Conservation (phyloP, 495 filamentous ascomycete species). For the Evernia prunastri region DNA sequence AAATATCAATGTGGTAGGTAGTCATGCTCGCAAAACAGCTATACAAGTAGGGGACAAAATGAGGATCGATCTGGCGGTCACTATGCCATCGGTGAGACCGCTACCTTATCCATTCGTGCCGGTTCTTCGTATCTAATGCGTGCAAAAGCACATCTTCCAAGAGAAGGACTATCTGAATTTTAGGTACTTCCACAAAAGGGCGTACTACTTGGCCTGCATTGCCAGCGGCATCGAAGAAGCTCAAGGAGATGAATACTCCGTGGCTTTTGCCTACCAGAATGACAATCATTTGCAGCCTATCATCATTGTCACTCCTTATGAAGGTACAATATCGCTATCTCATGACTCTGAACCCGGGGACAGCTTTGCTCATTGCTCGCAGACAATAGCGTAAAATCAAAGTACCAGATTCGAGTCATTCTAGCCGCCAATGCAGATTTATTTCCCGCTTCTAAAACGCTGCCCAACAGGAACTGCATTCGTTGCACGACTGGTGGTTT, state of each 20-base stretch:
- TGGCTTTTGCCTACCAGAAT: constrained; percentile 62
- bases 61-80: constrained; percentile 73
- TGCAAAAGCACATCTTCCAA: constrained; percentile 58
- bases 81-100: constrained; percentile 59
- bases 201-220: constrained; percentile 82
- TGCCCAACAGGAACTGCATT: constrained; percentile 63
- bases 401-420: constrained; percentile 68
- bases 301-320: constrained; percentile 47
- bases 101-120: background rate
- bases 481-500: constrained; percentile 41
- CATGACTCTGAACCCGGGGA: background rate
- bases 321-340: constrained; percentile 16
- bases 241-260: constrained; percentile 43
- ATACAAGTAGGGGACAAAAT: constrained; percentile 51
- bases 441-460: constrained; percentile 63
- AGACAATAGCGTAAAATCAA: constrained; percentile 30
- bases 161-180: constrained; percentile 92
- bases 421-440: constrained; percentile 57
- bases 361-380: background rate
- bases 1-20: constrained; percentile 81
- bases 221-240: constrained; percentile 58
- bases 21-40: constrained; percentile 72
- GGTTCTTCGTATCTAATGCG: constrained; percentile 11
- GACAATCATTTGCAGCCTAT: constrained; percentile 75
- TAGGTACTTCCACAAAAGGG: constrained; percentile 90